These are phyloP conservation scores for Trichomonascaceae sp. DNA, from an alignment of 1,139 yeast genomes.

Conservation along the genomic window DNA sequence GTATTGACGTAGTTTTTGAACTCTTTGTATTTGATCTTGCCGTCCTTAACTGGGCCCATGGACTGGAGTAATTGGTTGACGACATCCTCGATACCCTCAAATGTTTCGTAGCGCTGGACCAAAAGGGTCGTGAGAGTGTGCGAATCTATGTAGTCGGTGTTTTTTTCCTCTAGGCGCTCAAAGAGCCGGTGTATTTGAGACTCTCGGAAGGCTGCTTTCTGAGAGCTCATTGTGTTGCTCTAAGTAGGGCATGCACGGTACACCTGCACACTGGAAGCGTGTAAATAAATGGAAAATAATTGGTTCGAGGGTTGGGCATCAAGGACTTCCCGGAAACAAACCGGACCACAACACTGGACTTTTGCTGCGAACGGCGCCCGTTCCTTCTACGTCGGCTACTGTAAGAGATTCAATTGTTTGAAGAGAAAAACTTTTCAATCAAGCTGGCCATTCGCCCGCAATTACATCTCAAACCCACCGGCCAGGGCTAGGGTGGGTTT, in stretches of 20 bases:
- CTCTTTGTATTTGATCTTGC: constrained; percentile 40
- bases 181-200: constrained; percentile 11
- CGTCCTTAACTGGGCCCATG: constrained; percentile 32
- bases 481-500: too few species aligned
- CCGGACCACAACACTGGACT: too few species aligned
- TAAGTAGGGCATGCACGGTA: neutral
- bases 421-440: too few species aligned
- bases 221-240: neutral
- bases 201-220: constrained; percentile 4
- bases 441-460: too few species aligned
- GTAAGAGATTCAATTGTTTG: too few species aligned
- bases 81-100: constrained; percentile 50
- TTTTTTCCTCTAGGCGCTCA: constrained; percentile 9
- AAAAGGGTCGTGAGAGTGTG: constrained; percentile 8
- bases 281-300: neutral
- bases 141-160: constrained; percentile 9
- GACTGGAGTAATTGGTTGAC: constrained; percentile 41
- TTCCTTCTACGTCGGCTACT: too few species aligned
- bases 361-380: too few species aligned
- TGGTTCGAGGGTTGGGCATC: too few species aligned
- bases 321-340: too few species aligned
- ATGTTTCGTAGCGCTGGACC: constrained; percentile 27
- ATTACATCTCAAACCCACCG: too few species aligned
- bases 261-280: too few species aligned
- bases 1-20: constrained; percentile 45